These are phyloP conservation scores for Phaeosphaeria sp. DNA, from an alignment of 2,329 filamentous ascomycete species.

Conservation along the genomic window DNA sequence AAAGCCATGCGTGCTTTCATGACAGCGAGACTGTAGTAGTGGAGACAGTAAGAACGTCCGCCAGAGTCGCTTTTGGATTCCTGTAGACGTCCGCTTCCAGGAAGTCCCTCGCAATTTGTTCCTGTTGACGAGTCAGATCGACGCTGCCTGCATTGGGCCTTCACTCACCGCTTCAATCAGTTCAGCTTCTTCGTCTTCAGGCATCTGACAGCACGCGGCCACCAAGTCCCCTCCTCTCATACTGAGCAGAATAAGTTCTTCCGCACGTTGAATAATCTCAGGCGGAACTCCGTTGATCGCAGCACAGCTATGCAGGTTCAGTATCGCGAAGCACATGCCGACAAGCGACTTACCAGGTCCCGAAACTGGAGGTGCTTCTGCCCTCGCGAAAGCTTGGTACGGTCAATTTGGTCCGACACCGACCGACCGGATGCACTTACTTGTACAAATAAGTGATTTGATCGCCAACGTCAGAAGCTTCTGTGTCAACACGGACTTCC, in stretches of 20 bases:
- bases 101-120: constrained; percentile 53
- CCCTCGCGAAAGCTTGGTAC: constrained; percentile 61
- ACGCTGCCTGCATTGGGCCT: constrained; percentile 27
- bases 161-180: constrained; percentile 72
- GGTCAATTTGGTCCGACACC: constrained; percentile 14
- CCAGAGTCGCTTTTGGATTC: constrained; percentile 45
- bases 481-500: constrained; percentile 68
- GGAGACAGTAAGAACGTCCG: constrained; percentile 43
- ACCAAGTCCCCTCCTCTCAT: constrained; percentile 78
- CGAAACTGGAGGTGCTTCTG: constrained; percentile 81
- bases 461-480: constrained; percentile 61
- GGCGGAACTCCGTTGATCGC: constrained; percentile 82
- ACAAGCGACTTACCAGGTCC: constrained; percentile 62
- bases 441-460: constrained; percentile 80
- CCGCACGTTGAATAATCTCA: constrained; percentile 76
- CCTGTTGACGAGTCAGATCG: constrained; percentile 31
- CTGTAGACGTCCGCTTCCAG: constrained; percentile 46
- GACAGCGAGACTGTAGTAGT: constrained; percentile 12
- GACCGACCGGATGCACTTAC: constrained; percentile 31
- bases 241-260: constrained; percentile 72
- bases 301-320: constrained; percentile 66
- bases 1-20: neutral
- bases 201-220: constrained; percentile 72
- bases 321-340: neutral
- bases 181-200: constrained; percentile 66